Base-by-base conservation (phyloP, 352 stramenopile genomes). In the Globisporangium echinulatum region DNA sequence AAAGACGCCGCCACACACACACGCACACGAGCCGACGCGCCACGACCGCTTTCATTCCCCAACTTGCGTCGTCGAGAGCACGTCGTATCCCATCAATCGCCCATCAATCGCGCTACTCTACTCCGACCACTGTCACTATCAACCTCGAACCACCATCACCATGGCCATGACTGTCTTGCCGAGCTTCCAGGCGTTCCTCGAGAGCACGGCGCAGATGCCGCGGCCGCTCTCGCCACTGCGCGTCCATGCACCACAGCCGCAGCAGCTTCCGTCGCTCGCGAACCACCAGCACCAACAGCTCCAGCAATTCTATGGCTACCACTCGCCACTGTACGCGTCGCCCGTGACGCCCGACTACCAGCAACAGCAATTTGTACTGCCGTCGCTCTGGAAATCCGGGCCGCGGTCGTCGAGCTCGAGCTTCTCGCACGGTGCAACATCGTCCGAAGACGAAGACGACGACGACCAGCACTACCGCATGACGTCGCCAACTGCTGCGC, bases 181-280 rank as follows among this genome's bases (percentile, higher is more conserved):
- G 33, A 82, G 70, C 58, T 86, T 86, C 65, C 72, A 86, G 59
- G 69, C 68, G 19, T 86, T 86, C 65, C 56, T 86, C 42, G 66
- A 74, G 58, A 79, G 66, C 50, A 68, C 77, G 19, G 62, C 63
- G 37, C 66, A 66, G 39, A 38, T 54, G 47, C 47, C 49, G 14
- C 56, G 57, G 1, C 38, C 70, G 58, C 64, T 72, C 40, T 54
- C 71, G 56, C 52, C 58, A 7, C 50, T 67, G 7, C 14, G 39
- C 43, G 44, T 46, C 14, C 37, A 66, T 5, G 43, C 50, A 36
- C 54, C 46, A 15, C 54, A 59, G 15, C 50, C 42, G 36, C 36
- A 54, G 4, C 19, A 25, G 53, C 53, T 48, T 25, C 25, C 25
- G 2, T 25, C 25, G 25, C 25, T 25, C 25, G 2, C 25, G 25